phyloP scores from a whole-genome alignment of 306 rosid species.

The Vachellia collinsii region DNA sequence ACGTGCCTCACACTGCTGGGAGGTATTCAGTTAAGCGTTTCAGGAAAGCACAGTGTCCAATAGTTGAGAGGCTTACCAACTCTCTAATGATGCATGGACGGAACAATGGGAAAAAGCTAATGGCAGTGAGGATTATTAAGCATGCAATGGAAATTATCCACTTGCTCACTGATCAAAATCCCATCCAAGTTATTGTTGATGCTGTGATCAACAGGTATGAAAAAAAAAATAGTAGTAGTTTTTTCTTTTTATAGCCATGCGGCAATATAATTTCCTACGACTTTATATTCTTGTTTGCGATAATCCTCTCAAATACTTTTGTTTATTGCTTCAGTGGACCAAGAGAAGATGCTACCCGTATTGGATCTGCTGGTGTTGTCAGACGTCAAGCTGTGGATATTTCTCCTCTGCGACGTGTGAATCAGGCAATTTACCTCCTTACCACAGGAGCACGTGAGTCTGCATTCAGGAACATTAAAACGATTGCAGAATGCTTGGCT shows the following conservation, averaged over 20 bases:
- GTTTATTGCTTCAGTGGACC: slow-evolving; percentile 48
- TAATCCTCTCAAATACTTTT: neutral
- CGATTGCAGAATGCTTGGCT: slow-evolving; percentile 61
- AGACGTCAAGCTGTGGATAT: slow-evolving; percentile 69
- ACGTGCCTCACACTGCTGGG: slow-evolving; percentile 49
- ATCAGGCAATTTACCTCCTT: slow-evolving; percentile 60
- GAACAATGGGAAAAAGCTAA: slow-evolving; percentile 44
- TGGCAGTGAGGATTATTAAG: slow-evolving; percentile 45
- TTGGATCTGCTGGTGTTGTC: slow-evolving; percentile 66
- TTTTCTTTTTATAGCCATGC: neutral
- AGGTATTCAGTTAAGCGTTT: slow-evolving; percentile 49
- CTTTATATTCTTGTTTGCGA: neutral
- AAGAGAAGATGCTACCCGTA: slow-evolving; percentile 67
- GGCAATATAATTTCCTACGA: neutral
- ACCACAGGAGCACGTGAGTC: slow-evolving; percentile 63
- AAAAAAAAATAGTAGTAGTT: neutral
- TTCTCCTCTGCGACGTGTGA: slow-evolving; percentile 58
- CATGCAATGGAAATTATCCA: slow-evolving; percentile 52
- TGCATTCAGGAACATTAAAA: slow-evolving; percentile 62
- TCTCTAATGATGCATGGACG: slow-evolving; percentile 48
- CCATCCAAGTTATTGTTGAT: slow-evolving; percentile 47
- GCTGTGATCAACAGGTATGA: slow-evolving; percentile 44
- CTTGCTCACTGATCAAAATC: slow-evolving; percentile 47
- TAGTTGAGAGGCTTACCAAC: slow-evolving; percentile 49
- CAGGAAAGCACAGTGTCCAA: slow-evolving; percentile 49